These are phyloP conservation scores for Blastomyces silverae DNA, from an alignment of 2,329 filamentous ascomycete species.

Conservation along the genomic window DNA sequence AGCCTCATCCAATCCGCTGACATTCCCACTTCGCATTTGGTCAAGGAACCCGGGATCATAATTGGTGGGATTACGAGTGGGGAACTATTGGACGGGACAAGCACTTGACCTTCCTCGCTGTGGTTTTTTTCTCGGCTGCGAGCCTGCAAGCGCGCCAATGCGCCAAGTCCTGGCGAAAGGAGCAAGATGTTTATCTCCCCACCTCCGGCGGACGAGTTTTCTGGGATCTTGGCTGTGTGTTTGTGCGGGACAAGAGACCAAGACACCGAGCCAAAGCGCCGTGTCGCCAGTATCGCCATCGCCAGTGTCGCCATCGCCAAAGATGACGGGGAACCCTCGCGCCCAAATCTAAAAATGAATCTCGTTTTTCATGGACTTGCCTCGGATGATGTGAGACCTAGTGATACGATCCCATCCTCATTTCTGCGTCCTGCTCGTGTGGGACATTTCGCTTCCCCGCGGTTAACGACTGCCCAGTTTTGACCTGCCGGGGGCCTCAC, in stretches of 20 bases:
- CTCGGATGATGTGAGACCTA: not conserved
- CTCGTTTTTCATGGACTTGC: not conserved
- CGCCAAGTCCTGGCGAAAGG: not conserved
- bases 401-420: not conserved
- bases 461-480: not conserved
- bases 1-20: not conserved
- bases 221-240: not conserved
- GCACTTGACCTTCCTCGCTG: too few relatives aligned
- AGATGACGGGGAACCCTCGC: not conserved
- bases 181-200: not conserved
- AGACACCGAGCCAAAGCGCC: not conserved
- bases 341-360: too few relatives aligned
- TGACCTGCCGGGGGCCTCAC: not conserved
- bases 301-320: too few relatives aligned
- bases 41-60: not conserved
- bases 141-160: too few relatives aligned
- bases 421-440: not conserved
- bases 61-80: not conserved
- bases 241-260: not conserved
- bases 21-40: not conserved
- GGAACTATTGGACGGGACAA: not conserved
- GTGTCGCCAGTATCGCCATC: not conserved
- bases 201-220: not conserved
- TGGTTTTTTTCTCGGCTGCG: not conserved
- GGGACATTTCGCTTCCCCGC: constrained; percentile 2